phyloP scores from a whole-genome alignment of 2,329 filamentous ascomycete species.

The Lachnellula subtilissima region DNA sequence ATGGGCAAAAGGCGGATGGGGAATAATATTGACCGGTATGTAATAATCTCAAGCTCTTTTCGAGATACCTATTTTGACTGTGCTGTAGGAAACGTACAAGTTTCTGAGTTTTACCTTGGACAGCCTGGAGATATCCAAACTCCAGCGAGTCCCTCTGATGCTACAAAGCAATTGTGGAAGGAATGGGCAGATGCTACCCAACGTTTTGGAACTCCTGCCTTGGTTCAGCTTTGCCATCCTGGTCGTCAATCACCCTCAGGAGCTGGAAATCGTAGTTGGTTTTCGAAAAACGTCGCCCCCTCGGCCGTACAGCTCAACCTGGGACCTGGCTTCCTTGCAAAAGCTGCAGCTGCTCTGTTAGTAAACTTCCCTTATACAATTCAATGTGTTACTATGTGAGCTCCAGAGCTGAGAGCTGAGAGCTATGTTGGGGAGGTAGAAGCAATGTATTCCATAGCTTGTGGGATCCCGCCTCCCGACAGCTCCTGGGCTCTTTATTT shows the following conservation, averaged over 20 bases:
- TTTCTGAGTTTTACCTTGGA: constrained; percentile 38
- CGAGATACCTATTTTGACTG: neutral
- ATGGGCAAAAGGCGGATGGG: constrained; percentile 53
- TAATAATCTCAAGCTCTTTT: neutral
- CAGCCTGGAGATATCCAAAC: constrained; percentile 29
- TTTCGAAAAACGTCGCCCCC: constrained; percentile 39
- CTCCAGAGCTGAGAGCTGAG: too few species aligned
- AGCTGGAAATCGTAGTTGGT: constrained; percentile 34
- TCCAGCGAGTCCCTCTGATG: constrained; percentile 24
- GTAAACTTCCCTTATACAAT: too few species aligned
- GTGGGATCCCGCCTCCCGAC: too few species aligned
- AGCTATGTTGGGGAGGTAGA: too few species aligned
- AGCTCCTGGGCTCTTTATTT: too few species aligned
- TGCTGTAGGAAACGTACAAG: constrained; percentile 40
- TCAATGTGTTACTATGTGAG: too few species aligned
- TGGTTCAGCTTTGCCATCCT: constrained; percentile 45
- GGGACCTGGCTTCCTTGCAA: constrained; percentile 35
- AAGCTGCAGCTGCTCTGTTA: constrained; percentile 19
- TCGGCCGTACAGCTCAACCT: constrained; percentile 41
- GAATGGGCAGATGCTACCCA: constrained; percentile 33
- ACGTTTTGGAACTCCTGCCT: constrained; percentile 33
- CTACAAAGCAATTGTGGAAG: constrained; percentile 36
- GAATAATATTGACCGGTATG: constrained; percentile 44
- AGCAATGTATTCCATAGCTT: too few species aligned
- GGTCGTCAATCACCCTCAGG: constrained; percentile 41